phyloP scores from a whole-genome alignment of 306 rosid species.

The Vigna mungo region DNA sequence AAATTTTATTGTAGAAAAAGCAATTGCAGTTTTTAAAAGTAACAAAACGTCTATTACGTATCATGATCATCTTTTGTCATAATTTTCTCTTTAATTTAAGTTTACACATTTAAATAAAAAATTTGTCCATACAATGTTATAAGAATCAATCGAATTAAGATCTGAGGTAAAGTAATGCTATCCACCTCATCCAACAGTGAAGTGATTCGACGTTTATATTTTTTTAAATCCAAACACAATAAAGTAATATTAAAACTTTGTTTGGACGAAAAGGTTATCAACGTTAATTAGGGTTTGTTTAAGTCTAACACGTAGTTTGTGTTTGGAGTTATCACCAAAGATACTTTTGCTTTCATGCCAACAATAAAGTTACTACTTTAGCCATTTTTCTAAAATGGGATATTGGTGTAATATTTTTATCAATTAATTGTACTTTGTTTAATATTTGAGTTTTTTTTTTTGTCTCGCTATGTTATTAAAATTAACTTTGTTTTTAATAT shows the following conservation, averaged over 20 bases:
- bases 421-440: background rate
- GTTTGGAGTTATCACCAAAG: constrained; percentile 3
- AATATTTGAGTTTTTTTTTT: background rate
- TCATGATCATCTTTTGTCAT: background rate
- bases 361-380: background rate
- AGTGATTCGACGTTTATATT: background rate
- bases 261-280: background rate
- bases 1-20: too few relatives aligned
- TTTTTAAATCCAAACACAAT: background rate
- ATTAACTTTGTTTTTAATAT: too few relatives aligned
- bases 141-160: background rate
- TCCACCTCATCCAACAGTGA: background rate
- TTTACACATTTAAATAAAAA: background rate
- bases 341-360: background rate
- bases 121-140: background rate
- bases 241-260: background rate
- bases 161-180: background rate
- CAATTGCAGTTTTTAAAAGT: too few relatives aligned
- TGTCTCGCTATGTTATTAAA: too few relatives aligned
- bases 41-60: background rate
- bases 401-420: background rate
- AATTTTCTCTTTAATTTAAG: background rate
- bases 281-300: background rate
- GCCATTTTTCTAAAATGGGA: background rate
- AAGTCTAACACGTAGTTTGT: background rate